Evolutionary conservation across 805 yeast species (phyloP).

Genomic region (Hanseniaspora singularis): DNA sequence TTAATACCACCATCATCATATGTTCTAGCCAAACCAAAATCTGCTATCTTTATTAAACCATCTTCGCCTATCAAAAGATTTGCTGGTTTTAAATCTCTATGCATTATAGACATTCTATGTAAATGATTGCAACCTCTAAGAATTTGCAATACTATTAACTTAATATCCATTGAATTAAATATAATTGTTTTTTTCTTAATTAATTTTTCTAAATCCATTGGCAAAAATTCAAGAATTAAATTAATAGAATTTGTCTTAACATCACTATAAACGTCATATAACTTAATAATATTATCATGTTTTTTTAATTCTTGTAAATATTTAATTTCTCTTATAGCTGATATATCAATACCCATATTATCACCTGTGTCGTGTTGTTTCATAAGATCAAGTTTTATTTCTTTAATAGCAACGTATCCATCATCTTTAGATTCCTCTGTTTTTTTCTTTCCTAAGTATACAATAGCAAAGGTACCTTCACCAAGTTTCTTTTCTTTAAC

Average conservation of each 20-base stretch:
- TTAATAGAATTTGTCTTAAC: constrained; percentile 40
- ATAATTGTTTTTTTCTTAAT: constrained; percentile 67
- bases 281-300: constrained; percentile 71
- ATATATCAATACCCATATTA: constrained; percentile 74
- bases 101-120: constrained; percentile 80
- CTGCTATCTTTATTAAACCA: constrained; percentile 87
- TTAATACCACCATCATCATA: constrained; percentile 33
- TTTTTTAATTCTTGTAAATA: constrained; percentile 62
- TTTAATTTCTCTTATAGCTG: constrained; percentile 88
- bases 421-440: constrained; percentile 27
- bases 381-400: constrained; percentile 54
- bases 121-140: constrained; percentile 90
- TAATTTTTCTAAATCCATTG: constrained; percentile 80
- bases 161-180: constrained; percentile 76
- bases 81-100: constrained; percentile 88
- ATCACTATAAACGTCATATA: constrained; percentile 73
- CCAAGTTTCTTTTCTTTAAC: constrained; percentile 71
- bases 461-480: constrained; percentile 98
- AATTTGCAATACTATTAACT: constrained; percentile 90
- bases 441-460: constrained; percentile 51
- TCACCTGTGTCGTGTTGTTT: constrained; percentile 9
- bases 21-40: constrained; percentile 90
- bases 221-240: constrained; percentile 83
- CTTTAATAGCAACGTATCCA: constrained; percentile 77
- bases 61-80: constrained; percentile 75